These are phyloP conservation scores for Pseudonectria foliicola DNA, from an alignment of 2,329 filamentous ascomycete species.

Conservation along the genomic window DNA sequence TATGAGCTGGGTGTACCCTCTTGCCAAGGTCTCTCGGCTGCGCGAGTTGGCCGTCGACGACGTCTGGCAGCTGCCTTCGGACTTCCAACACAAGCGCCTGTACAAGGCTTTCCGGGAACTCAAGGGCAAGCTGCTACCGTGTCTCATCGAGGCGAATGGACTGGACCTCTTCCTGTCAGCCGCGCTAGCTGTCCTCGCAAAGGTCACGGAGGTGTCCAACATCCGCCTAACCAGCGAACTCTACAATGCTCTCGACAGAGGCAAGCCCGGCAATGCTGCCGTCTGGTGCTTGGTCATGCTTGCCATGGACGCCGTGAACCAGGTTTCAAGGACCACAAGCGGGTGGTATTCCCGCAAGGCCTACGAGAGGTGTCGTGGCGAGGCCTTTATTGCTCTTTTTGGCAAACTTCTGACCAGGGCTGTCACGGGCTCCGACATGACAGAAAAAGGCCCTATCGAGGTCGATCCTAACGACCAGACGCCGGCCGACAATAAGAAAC, in stretches of 20 bases:
- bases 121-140: slow-evolving; percentile 61
- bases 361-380: slow-evolving; percentile 78
- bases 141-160: slow-evolving; percentile 69
- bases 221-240: slow-evolving; percentile 31
- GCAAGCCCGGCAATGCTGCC: slow-evolving; percentile 22
- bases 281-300: slow-evolving; percentile 34
- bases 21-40: slow-evolving; percentile 58
- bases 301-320: slow-evolving; percentile 24
- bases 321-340: slow-evolving; percentile 28
- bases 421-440: slow-evolving; percentile 31
- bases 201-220: slow-evolving; percentile 30
- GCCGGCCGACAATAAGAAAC: background rate
- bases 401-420: slow-evolving; percentile 31
- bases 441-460: slow-evolving; percentile 26
- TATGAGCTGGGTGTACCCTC: slow-evolving; percentile 72
- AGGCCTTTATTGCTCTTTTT: slow-evolving; percentile 40
- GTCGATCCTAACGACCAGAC: slow-evolving; percentile 2
- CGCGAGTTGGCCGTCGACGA: slow-evolving; percentile 69
- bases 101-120: slow-evolving; percentile 69
- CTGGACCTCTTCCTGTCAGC: slow-evolving; percentile 68
- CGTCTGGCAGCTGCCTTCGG: slow-evolving; percentile 71
- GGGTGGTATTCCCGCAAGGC: slow-evolving; percentile 78
- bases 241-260: slow-evolving; percentile 27
- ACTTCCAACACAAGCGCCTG: slow-evolving; percentile 73
- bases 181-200: slow-evolving; percentile 50